Percentiles rank a stretch among this genome's conserved stretches.
phyloP scores from a whole-genome alignment of 441 rosid genomes.

The Gossypium davidsonii region DNA sequence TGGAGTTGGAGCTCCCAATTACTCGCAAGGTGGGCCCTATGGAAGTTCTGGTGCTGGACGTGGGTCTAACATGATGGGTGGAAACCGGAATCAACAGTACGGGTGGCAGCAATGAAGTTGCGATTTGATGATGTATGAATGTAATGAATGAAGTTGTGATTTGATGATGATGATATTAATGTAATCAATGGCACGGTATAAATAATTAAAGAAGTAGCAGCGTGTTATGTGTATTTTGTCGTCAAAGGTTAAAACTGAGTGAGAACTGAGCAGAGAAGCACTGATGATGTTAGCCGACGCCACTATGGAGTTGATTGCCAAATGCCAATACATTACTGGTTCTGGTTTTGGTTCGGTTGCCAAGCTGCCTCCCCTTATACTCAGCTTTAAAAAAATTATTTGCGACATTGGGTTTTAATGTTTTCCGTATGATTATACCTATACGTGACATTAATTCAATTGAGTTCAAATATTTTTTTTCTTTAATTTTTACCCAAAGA shows the following conservation, averaged over 20 bases:
- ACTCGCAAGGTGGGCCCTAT: slow-evolving; percentile 69
- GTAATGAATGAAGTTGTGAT: slow-evolving; percentile 19
- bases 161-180: neutral
- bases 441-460: neutral
- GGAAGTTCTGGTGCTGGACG: slow-evolving; percentile 71
- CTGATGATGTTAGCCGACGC: neutral
- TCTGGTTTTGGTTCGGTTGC: too few relatives aligned
- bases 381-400: neutral
- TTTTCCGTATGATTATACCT: neutral
- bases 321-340: too few relatives aligned
- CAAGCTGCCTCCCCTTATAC: neutral
- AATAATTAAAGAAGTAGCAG: neutral
- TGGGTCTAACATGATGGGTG: slow-evolving; percentile 84
- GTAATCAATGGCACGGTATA: neutral
- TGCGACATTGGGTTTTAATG: neutral
- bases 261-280: neutral
- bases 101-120: slow-evolving; percentile 63
- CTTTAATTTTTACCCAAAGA: too few relatives aligned
- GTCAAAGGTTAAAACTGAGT: neutral
- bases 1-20: slow-evolving; percentile 73
- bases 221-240: neutral
- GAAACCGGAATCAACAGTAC: slow-evolving; percentile 81
- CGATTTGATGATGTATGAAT: neutral
- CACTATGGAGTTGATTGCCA: neutral
- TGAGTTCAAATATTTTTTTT: too few relatives aligned